Conservation (phyloP, 805 yeast genomes). For the Zygosaccharomyces siamensis region DNA sequence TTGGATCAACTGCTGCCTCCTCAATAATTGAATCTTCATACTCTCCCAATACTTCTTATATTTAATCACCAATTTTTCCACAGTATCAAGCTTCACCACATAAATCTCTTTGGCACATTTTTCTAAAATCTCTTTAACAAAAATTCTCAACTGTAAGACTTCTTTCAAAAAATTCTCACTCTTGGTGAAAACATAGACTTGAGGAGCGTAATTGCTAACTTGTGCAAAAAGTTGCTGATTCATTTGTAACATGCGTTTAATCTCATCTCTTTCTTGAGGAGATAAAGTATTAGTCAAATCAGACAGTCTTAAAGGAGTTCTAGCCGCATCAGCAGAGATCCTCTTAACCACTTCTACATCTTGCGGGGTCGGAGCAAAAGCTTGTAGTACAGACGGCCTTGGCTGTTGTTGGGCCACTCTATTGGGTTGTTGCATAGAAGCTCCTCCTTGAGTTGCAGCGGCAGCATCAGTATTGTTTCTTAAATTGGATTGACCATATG, state of each 20-base stretch:
- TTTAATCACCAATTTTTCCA: constrained; percentile 66
- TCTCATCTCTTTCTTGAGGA: constrained; percentile 58
- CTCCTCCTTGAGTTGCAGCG: constrained; percentile 12
- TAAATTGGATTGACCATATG: constrained; percentile 8
- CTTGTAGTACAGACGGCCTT: constrained; percentile 24
- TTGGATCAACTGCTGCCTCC: constrained; percentile 38
- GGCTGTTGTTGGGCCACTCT: constrained; percentile 19
- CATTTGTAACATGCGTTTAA: constrained; percentile 47
- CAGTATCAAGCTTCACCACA: constrained; percentile 66
- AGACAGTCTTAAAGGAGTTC: constrained; percentile 59
- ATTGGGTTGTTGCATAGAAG: constrained; percentile 9
- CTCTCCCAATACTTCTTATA: constrained; percentile 69
- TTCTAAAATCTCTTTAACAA: constrained; percentile 73
- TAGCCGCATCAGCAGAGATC: constrained; percentile 64
- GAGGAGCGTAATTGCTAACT: constrained; percentile 72
- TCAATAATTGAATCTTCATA: constrained; percentile 57
- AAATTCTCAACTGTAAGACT: constrained; percentile 69
- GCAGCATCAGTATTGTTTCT: constrained; percentile 13
- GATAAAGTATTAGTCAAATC: constrained; percentile 60
- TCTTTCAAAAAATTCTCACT: constrained; percentile 71
- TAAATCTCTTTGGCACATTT: constrained; percentile 59
- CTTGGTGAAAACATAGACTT: constrained; percentile 69
- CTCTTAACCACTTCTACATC: constrained; percentile 57
- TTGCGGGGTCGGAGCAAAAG: constrained; percentile 48
- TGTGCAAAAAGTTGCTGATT: constrained; percentile 53